phyloP scores from a whole-genome alignment of 2,329 filamentous ascomycete species.

The Anthostomella pinea region DNA sequence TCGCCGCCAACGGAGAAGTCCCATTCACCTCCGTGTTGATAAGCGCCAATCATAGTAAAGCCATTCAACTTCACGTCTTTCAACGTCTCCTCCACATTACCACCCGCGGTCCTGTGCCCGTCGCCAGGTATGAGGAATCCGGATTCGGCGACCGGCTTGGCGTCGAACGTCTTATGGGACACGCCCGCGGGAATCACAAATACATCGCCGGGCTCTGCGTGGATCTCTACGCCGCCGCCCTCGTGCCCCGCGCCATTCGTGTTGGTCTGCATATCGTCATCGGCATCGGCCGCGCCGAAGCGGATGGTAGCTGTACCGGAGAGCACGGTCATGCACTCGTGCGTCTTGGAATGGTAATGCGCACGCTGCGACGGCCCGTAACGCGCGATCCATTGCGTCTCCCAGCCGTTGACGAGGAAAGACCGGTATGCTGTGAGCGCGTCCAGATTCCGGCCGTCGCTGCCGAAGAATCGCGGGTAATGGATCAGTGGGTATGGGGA shows the following conservation, averaged over 20 bases:
- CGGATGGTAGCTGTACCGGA: slow-evolving; percentile 49
- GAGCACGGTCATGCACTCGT: slow-evolving; percentile 57
- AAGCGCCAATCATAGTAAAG: slow-evolving; percentile 58
- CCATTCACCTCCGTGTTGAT: slow-evolving; percentile 47
- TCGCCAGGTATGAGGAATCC: slow-evolving; percentile 43
- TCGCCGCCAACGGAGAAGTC: slow-evolving; percentile 48
- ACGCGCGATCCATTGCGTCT: slow-evolving; percentile 50
- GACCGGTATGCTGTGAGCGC: slow-evolving; percentile 38
- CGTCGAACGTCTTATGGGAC: slow-evolving; percentile 50
- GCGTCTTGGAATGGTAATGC: slow-evolving; percentile 55
- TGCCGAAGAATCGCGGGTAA: slow-evolving; percentile 43
- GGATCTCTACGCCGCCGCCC: slow-evolving; percentile 45
- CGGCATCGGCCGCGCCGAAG: slow-evolving; percentile 51
- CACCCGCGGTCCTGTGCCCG: slow-evolving; percentile 33
- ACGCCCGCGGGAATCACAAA: slow-evolving; percentile 57
- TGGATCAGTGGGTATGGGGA: slow-evolving; percentile 52
- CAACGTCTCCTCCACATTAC: slow-evolving; percentile 35
- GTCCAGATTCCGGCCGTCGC: slow-evolving; percentile 1
- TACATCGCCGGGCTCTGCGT: slow-evolving; percentile 51
- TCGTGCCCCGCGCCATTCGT: slow-evolving; percentile 41
- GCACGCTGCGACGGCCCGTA: slow-evolving; percentile 53
- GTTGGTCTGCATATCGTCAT: slow-evolving; percentile 35
- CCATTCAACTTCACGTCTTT: slow-evolving; percentile 36
- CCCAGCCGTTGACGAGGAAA: slow-evolving; percentile 49
- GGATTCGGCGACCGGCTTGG: slow-evolving; percentile 36